phyloP scores from a whole-genome alignment of 2,329 filamentous ascomycete species.

The Hortaea werneckii region DNA sequence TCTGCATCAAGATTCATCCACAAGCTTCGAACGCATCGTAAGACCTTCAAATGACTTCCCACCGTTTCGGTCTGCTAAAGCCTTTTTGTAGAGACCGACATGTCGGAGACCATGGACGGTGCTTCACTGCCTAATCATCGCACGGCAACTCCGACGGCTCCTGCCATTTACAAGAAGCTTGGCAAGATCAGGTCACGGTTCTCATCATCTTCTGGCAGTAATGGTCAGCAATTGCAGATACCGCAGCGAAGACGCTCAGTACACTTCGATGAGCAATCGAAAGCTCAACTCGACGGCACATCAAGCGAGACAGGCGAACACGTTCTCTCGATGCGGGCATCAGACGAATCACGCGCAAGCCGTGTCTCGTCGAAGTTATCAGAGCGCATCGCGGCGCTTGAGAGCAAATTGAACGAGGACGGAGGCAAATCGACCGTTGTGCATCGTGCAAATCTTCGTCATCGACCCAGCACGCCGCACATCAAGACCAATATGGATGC shows the following conservation, averaged over 20 bases:
- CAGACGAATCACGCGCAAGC: slow-evolving; percentile 3
- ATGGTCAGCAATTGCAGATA: background rate
- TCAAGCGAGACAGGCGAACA: slow-evolving; percentile 1
- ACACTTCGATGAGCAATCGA: slow-evolving; percentile 10
- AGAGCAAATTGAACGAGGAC: slow-evolving; percentile 13
- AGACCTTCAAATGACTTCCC: too few species aligned
- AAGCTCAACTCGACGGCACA: slow-evolving; percentile 14
- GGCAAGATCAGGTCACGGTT: slow-evolving; percentile 1
- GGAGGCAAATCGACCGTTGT: slow-evolving; percentile 16
- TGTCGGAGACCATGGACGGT: slow-evolving; percentile 9
- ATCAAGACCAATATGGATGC: slow-evolving; percentile 13
- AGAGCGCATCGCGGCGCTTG: slow-evolving; percentile 12
- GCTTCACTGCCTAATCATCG: slow-evolving; percentile 12
- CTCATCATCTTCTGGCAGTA: slow-evolving; percentile 7
- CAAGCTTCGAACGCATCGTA: background rate
- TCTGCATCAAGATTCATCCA: slow-evolving; percentile 9
- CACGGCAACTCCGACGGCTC: slow-evolving; percentile 10
- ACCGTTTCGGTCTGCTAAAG: too few species aligned
- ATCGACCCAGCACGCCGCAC: slow-evolving; percentile 16
- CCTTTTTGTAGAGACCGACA: background rate
- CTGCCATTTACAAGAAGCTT: slow-evolving; percentile 7
- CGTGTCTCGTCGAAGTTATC: slow-evolving; percentile 5
- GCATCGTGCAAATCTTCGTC: slow-evolving; percentile 13
- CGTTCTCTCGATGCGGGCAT: slow-evolving; percentile 2
- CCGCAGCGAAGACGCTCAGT: slow-evolving; percentile 18